Percentiles rank a stretch among this genome's conserved stretches.
Evolutionary conservation across 345 rosid species (phyloP).

Genomic region (Dipteronia dyeriana): DNA sequence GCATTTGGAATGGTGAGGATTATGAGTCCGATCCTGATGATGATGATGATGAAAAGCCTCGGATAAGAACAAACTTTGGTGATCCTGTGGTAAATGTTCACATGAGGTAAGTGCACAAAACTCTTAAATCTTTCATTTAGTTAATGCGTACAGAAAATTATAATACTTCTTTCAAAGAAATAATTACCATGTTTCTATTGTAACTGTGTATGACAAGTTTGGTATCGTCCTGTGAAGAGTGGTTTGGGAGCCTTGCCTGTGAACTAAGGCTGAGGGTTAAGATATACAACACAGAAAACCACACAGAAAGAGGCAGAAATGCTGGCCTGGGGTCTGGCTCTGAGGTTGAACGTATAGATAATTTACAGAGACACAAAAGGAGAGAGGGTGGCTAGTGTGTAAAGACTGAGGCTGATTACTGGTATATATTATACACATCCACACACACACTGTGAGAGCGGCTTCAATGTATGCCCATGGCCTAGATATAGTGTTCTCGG

Average conservation of each 20-base stretch:
- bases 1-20: slow-evolving; percentile 81
- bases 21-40: slow-evolving; percentile 82
- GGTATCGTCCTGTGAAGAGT: neutral
- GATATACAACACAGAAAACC: neutral
- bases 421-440: neutral
- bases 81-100: slow-evolving; percentile 44
- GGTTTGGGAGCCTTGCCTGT: neutral
- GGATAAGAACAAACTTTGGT: slow-evolving; percentile 32
- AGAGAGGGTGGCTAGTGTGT: neutral
- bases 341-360: neutral
- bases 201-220: neutral
- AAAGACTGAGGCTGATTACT: neutral
- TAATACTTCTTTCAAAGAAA: neutral
- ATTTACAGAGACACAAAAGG: neutral
- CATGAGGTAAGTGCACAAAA: slow-evolving; percentile 38
- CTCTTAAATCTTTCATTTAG: neutral
- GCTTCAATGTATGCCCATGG: neutral
- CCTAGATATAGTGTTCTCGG: neutral
- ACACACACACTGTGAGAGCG: neutral
- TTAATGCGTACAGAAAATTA: neutral
- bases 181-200: neutral
- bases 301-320: neutral
- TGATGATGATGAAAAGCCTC: slow-evolving; percentile 67
- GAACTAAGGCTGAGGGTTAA: neutral
- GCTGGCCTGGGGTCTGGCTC: neutral